Evolutionary conservation across 306 rosid genomes (phyloP).

Genomic region (Styphnolobium japonicum): DNA sequence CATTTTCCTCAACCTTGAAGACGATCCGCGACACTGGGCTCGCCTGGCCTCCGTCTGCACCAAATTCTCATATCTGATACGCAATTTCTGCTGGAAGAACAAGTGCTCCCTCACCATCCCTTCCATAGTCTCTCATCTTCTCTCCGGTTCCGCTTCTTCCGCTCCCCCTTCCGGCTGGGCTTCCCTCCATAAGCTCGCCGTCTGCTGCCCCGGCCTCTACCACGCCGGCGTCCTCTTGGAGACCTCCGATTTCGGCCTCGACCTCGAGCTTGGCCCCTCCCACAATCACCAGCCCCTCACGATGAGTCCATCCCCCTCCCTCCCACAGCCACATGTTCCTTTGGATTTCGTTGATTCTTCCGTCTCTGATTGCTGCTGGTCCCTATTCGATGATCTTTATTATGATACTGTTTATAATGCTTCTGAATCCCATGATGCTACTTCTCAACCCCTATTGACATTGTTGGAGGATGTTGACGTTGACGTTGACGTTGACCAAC

Average conservation of each 20-base stretch:
- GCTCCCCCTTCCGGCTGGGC: slow-evolving; percentile 56
- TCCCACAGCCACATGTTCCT: slow-evolving; percentile 27
- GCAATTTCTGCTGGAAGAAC: slow-evolving; percentile 59
- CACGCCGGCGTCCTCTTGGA: slow-evolving; percentile 83
- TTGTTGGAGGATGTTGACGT: too few species aligned
- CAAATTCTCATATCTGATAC: slow-evolving; percentile 58
- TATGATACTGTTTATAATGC: slow-evolving; percentile 57
- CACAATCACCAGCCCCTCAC: slow-evolving; percentile 24
- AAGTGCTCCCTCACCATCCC: slow-evolving; percentile 55
- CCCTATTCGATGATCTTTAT: slow-evolving; percentile 79
- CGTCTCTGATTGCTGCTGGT: slow-evolving; percentile 57
- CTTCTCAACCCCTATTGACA: background rate
- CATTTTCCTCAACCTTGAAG: slow-evolving; percentile 62
- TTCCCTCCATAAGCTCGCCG: slow-evolving; percentile 68
- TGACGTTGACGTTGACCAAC: too few species aligned
- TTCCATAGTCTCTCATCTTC: slow-evolving; percentile 54
- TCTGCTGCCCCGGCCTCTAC: slow-evolving; percentile 85
- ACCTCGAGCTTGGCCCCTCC: slow-evolving; percentile 68
- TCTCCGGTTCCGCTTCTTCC: background rate
- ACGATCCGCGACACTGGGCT: slow-evolving; percentile 88
- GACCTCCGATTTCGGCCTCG: slow-evolving; percentile 74
- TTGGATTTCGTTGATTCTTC: background rate
- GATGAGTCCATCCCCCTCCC: background rate
- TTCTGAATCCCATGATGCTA: slow-evolving; percentile 39
- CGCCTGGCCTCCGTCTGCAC: slow-evolving; percentile 76